Evolutionary conservation across 345 rosid genomes (phyloP).

Genomic region (thale cress (Arabidopsis thaliana)): TAIR10.1 NC_003071.7:9460001-9460500

Average conservation of each 20-base stretch:
- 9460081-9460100: background rate
- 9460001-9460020: slow-evolving; percentile 50
- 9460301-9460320: slow-evolving; percentile 45
- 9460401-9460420: background rate
- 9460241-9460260: slow-evolving; percentile 2
- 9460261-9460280: slow-evolving; percentile 27
- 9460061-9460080: slow-evolving; percentile 16
- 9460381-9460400: slow-evolving; percentile 39
- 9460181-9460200: slow-evolving; percentile 32
- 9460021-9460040: slow-evolving; percentile 42
- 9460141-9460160: background rate
- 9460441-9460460: background rate
- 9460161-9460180: slow-evolving; percentile 45
- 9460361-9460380: slow-evolving; percentile 24
- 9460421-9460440: background rate
- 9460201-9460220: slow-evolving; percentile 51
- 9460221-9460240: slow-evolving; percentile 30
- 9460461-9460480: slow-evolving; percentile 26
- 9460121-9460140: slow-evolving; percentile 3
- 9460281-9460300: slow-evolving; percentile 41
- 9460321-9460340: slow-evolving; percentile 17
- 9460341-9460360: slow-evolving; percentile 14
- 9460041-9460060: slow-evolving; percentile 44
- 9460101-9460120: background rate
- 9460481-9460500: background rate